Evolutionary conservation across 148 eudicot genomes (phyloP).

Genomic region (Cornus controversa): DNA sequence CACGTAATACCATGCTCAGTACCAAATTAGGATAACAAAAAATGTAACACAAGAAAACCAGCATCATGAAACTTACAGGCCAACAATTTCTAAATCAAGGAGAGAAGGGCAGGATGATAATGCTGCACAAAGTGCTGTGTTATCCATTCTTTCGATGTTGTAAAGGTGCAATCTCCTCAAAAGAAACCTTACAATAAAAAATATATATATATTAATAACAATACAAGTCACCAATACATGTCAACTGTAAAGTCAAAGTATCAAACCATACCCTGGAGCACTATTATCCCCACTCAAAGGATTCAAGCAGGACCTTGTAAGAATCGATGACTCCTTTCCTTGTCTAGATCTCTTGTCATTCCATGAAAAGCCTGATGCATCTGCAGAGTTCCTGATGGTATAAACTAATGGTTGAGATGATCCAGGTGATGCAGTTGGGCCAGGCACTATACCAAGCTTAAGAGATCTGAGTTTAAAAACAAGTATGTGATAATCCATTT

Average conservation of each 20-base stretch:
- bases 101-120: conserved; percentile 59
- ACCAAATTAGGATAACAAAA: not conserved
- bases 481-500: not conserved
- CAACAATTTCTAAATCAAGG: conserved; percentile 69
- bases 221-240: not conserved
- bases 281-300: conserved; percentile 40
- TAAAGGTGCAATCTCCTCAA: conserved; percentile 59
- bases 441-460: conserved; percentile 51
- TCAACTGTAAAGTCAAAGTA: not conserved
- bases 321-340: conserved; percentile 58
- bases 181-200: conserved; percentile 31
- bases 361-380: conserved; percentile 61
- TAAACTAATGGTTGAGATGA: conserved; percentile 46
- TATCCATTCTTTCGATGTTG: conserved; percentile 66
- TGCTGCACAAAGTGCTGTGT: conserved; percentile 44
- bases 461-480: conserved; percentile 43
- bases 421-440: conserved; percentile 33
- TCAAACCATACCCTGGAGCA: conserved; percentile 55
- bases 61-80: conserved; percentile 51
- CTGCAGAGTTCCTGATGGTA: conserved; percentile 47
- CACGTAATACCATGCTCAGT: not conserved
- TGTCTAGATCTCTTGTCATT: conserved; percentile 68
- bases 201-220: not conserved
- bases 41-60: not conserved
- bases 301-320: conserved; percentile 65